A percentile compares a stretch with the other conserved stretches of the same genome.
Conservation (phyloP, 805 yeast species). For the Candida silvatica region DNA sequence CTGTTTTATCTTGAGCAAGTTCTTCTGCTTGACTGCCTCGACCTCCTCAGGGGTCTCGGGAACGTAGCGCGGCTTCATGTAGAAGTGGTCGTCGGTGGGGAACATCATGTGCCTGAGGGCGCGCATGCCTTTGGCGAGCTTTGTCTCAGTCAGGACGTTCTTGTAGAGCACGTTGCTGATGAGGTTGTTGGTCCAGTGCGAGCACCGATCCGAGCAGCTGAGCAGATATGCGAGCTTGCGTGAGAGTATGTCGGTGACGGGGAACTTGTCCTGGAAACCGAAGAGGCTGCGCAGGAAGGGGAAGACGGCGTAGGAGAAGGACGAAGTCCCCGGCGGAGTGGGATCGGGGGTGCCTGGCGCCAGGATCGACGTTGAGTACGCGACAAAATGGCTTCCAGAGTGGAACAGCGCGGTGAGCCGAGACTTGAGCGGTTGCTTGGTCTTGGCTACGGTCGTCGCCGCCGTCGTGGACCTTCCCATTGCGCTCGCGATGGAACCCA, state of each 20-base stretch:
- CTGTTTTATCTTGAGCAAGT: constrained; percentile 6
- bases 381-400: constrained; percentile 1
- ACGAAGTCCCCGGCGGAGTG: not conserved
- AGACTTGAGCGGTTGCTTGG: not conserved
- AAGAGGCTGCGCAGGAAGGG: constrained; percentile 14
- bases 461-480: not conserved
- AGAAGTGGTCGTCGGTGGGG: constrained; percentile 20
- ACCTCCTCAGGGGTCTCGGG: constrained; percentile 22
- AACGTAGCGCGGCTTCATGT: constrained; percentile 20
- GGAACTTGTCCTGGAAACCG: constrained; percentile 9
- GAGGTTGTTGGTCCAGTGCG: constrained; percentile 18
- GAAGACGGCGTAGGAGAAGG: constrained; percentile 14
- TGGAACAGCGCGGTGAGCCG: not conserved
- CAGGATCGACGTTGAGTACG: constrained; percentile 2
- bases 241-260: constrained; percentile 10
- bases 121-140: constrained; percentile 8
- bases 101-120: constrained; percentile 19
- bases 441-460: not conserved
- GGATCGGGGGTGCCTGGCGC: not conserved
- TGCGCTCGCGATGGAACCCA: constrained; percentile 16
- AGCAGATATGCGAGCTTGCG: constrained; percentile 6
- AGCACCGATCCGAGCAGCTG: constrained; percentile 10
- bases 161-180: constrained; percentile 18
- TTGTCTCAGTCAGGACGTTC: constrained; percentile 12
- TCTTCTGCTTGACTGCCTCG: constrained; percentile 7